Evolutionary conservation across 306 rosid genomes (phyloP), one percentile per base, ranked within the genome.

Genomic region (Cucumis cinereus): DNA sequence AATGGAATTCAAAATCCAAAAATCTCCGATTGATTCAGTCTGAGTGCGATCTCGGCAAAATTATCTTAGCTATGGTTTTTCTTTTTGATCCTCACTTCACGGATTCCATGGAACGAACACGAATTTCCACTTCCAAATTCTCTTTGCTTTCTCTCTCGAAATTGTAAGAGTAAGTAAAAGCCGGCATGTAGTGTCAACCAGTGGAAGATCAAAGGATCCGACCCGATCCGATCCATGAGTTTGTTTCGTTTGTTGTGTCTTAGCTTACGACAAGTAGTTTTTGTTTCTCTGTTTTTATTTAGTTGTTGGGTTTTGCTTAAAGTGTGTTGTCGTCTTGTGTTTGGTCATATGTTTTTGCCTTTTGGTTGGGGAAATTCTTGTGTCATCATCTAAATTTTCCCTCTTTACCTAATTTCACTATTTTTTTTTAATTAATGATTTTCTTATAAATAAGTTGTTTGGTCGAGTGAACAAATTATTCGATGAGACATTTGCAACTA

Each of bases 121-220:
- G 75, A 72, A 72, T 28, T 68, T 68, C 56, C 74, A 68, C 11
- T 43, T 43, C 74, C 55, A 68, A 43, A 22, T 13, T 68, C 74
- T 23, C 55, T 68, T 49, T 43, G 54, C 28, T 16, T 16, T 35
- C 71, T 43, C 73, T 66, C 71, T 66, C 45, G 6, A 64, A 19
- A 64, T 15, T 66, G 24, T 4, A 66, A 66, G 4, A 38, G 41
- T 64, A 35, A 36, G 45, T 40, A 38, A 36, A 66, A 66, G 52
- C 59, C 59, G 76, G 60, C 56, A 24, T 71, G 41, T 9, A 57
- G 40, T 16, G 45, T 69, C 74, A 69, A 45, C 22, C 14, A 26
- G 43, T 8, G 14, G 28, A 10, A 24, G 60, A 66, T 38, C 52
- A 19, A 35, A 40, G 17, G 23, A 30, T 10, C 57, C 47, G 26